Evolutionary conservation across 116 monocot genomes (phyloP).

Genomic region (Papilionanthe hybrid): DNA sequence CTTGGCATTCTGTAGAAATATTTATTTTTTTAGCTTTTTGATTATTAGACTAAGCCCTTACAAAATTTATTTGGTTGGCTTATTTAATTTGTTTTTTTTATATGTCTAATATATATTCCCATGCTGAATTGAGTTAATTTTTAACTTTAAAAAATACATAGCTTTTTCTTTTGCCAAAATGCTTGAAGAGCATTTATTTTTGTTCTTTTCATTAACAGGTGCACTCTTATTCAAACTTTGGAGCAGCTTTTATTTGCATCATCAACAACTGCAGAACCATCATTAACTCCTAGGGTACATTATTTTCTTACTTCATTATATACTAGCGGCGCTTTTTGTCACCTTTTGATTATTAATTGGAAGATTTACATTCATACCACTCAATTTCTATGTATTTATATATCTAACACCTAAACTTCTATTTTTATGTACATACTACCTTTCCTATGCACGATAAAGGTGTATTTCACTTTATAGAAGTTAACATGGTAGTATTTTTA

Average conservation of each 20-base stretch:
- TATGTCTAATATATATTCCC: not conserved
- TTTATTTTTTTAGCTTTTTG: not conserved
- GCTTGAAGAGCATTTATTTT: not conserved
- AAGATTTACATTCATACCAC: too few relatives aligned
- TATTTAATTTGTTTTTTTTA: not conserved
- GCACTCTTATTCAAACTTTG: constrained; percentile 81
- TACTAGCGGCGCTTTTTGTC: not conserved
- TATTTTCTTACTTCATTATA: not conserved
- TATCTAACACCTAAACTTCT: too few relatives aligned
- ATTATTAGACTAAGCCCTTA: not conserved
- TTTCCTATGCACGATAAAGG: too few relatives aligned
- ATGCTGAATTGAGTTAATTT: not conserved
- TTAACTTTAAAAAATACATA: not conserved
- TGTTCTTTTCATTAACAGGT: constrained; percentile 38
- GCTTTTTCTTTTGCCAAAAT: not conserved
- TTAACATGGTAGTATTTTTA: too few relatives aligned
- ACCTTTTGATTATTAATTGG: not conserved
- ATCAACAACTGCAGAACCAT: constrained; percentile 68
- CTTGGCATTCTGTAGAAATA: not conserved
- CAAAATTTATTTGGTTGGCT: not conserved
- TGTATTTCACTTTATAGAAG: too few relatives aligned
- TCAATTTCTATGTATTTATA: too few relatives aligned
- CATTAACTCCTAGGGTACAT: constrained; percentile 84
- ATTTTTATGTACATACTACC: too few relatives aligned
- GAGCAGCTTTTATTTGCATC: constrained; percentile 89